Evolutionary conservation across 768 basidiomycete species (phyloP).

Genomic region (Dacryopinax primogenitus): DNA sequence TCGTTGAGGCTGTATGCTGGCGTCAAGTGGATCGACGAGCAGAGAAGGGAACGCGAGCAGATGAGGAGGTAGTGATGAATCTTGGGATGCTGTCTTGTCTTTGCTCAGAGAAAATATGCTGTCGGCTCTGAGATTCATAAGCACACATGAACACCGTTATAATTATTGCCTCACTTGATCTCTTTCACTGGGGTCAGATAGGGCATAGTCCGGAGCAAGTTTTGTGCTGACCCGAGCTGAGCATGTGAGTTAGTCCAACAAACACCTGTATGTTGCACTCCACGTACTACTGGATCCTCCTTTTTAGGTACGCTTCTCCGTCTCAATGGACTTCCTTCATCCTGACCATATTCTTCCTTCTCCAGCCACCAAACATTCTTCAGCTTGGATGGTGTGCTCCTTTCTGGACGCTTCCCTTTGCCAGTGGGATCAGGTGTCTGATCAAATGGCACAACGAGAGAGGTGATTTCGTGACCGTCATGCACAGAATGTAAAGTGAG

Average conservation of each 20-base stretch:
- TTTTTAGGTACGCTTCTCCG: constrained; percentile 41
- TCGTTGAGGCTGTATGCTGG: not conserved
- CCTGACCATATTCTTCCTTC: constrained; percentile 29
- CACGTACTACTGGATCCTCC: constrained; percentile 46
- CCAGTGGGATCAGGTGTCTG: constrained; percentile 15
- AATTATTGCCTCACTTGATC: constrained; percentile 27
- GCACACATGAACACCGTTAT: constrained; percentile 37
- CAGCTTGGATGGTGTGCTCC: not conserved
- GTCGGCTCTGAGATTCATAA: constrained; percentile 41
- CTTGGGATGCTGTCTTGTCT: constrained; percentile 41
- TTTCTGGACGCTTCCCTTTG: not conserved
- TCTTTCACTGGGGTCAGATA: not conserved
- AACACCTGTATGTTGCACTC: not conserved
- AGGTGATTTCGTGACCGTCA: constrained; percentile 44
- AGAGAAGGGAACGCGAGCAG: constrained; percentile 62
- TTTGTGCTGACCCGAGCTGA: constrained; percentile 67
- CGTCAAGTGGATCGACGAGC: constrained; percentile 31
- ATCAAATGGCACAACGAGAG: constrained; percentile 34
- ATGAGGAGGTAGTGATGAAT: constrained; percentile 39
- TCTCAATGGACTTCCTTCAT: constrained; percentile 44
- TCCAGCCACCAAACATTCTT: constrained; percentile 56
- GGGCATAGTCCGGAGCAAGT: constrained; percentile 54
- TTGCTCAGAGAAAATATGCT: constrained; percentile 74
- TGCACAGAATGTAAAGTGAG: constrained; percentile 66
- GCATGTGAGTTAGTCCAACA: constrained; percentile 12